Evolutionary conservation across 2,329 filamentous ascomycete species (phyloP).

Genomic region (Trichoderma sp.): DNA sequence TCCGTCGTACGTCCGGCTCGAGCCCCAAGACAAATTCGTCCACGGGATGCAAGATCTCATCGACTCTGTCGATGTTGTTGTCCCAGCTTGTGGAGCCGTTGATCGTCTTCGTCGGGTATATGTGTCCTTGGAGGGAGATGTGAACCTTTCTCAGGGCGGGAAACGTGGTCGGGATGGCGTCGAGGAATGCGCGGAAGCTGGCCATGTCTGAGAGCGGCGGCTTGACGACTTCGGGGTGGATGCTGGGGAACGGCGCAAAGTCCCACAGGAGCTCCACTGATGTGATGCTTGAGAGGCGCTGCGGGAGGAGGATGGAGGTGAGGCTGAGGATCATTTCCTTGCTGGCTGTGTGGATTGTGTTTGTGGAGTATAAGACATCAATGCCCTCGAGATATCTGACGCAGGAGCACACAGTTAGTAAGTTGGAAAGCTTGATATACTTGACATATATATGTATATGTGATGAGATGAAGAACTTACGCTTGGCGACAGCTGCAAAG

Average conservation of each 20-base stretch:
- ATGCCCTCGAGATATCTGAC: constrained; percentile 31
- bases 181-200: constrained; percentile 24
- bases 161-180: constrained; percentile 22
- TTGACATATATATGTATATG: not conserved
- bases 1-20: constrained; percentile 14
- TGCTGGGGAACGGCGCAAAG: constrained; percentile 22
- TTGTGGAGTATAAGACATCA: constrained; percentile 32
- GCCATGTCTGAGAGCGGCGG: constrained; percentile 11
- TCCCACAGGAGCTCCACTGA: constrained; percentile 30
- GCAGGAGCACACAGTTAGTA: not conserved
- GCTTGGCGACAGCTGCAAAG: constrained; percentile 33
- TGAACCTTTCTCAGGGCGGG: constrained; percentile 21
- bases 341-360: constrained; percentile 28
- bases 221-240: not conserved
- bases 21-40: constrained; percentile 27
- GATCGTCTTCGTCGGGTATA: constrained; percentile 10
- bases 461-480: constrained; percentile 16
- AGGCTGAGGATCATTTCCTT: constrained; percentile 25
- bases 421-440: not conserved
- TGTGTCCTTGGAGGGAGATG: constrained; percentile 23
- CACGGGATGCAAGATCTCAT: constrained; percentile 16
- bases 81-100: constrained; percentile 2
- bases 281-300: constrained; percentile 25
- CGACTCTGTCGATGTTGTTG: not conserved
- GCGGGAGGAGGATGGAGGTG: constrained; percentile 24